A percentile compares a stretch with the other conserved stretches of the same genome.
These are phyloP conservation scores for Barnettozyma salicaria DNA, from an alignment of 805 yeast genomes.

Conservation along the genomic window DNA sequence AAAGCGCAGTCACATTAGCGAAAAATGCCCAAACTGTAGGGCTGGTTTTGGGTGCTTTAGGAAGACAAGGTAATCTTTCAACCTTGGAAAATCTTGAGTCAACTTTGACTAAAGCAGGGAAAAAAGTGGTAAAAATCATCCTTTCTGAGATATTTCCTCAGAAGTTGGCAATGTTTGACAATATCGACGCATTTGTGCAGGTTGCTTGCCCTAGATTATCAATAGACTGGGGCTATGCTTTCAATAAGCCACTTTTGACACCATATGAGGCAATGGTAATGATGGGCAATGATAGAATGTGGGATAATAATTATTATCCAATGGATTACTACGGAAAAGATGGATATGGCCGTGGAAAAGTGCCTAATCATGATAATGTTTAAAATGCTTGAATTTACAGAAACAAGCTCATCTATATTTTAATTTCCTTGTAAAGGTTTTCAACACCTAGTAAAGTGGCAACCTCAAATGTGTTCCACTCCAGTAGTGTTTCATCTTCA, in stretches of 20 bases:
- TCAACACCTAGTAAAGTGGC: conserved; percentile 71
- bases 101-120: conserved; percentile 47
- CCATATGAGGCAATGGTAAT: conserved; percentile 96
- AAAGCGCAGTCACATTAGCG: conserved; percentile 68
- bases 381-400: conserved; percentile 1
- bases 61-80: conserved; percentile 86
- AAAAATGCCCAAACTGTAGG: conserved; percentile 62
- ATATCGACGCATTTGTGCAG: conserved; percentile 91
- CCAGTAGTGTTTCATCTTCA: conserved; percentile 32
- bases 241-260: conserved; percentile 82
- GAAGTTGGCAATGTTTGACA: conserved; percentile 86
- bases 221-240: conserved; percentile 99
- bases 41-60: conserved; percentile 84
- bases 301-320: conserved; percentile 68
- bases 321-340: conserved; percentile 92
- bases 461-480: conserved; percentile 54
- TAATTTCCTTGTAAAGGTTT: conserved; percentile 21
- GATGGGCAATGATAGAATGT: conserved; percentile 62
- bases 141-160: conserved; percentile 91
- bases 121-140: conserved; percentile 71
- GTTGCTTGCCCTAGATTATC: conserved; percentile 96
- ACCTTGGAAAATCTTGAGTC: conserved; percentile 66
- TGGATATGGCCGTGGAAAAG: conserved; percentile 86
- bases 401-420: neutral
- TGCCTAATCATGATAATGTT: conserved; percentile 42